Conservation (phyloP, 257 asterid genomes). For the Thymus mandschuricus region DNA sequence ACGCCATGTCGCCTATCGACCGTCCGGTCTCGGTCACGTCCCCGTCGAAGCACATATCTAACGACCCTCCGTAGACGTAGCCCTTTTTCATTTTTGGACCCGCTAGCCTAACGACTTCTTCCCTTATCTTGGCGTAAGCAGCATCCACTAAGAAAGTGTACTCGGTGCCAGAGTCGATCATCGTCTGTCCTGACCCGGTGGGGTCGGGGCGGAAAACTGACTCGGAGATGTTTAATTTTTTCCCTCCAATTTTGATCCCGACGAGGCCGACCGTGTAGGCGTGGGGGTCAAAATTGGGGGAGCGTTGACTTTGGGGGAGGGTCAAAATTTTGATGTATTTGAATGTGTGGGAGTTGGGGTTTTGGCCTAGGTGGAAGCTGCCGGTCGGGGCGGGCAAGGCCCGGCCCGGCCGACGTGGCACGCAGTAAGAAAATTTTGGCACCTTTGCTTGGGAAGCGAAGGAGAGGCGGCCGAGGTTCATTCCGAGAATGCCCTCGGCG, state of each 20-base stretch:
- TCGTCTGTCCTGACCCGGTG: constrained; percentile 85
- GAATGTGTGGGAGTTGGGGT: constrained; percentile 59
- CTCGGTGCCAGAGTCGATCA: constrained; percentile 89
- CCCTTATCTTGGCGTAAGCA: constrained; percentile 59
- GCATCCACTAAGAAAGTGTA: constrained; percentile 72
- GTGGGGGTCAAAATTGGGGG: constrained; percentile 75
- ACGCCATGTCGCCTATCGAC: constrained; percentile 58
- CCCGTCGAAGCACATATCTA: constrained; percentile 83
- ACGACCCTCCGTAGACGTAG: constrained; percentile 54
- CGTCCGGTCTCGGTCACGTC: constrained; percentile 42
- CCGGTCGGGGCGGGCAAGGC: constrained; percentile 49
- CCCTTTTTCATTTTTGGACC: constrained; percentile 64
- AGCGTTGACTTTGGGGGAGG: constrained; percentile 55
- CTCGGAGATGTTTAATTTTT: constrained; percentile 46
- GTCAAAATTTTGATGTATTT: constrained; percentile 54
- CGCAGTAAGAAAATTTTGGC: constrained; percentile 76
- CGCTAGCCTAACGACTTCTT: constrained; percentile 50
- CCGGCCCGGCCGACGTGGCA: constrained; percentile 48
- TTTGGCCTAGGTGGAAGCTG: constrained; percentile 65
- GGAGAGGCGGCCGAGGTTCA: constrained; percentile 78
- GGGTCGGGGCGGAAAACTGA: constrained; percentile 67
- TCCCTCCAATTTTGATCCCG: constrained; percentile 67
- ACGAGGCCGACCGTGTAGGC: constrained; percentile 70
- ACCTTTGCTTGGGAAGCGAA: constrained; percentile 73
- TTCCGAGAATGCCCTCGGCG: constrained; percentile 84